Conservation (phyloP, 2,329 filamentous ascomycete species). For the Elsinoe necatrix region DNA sequence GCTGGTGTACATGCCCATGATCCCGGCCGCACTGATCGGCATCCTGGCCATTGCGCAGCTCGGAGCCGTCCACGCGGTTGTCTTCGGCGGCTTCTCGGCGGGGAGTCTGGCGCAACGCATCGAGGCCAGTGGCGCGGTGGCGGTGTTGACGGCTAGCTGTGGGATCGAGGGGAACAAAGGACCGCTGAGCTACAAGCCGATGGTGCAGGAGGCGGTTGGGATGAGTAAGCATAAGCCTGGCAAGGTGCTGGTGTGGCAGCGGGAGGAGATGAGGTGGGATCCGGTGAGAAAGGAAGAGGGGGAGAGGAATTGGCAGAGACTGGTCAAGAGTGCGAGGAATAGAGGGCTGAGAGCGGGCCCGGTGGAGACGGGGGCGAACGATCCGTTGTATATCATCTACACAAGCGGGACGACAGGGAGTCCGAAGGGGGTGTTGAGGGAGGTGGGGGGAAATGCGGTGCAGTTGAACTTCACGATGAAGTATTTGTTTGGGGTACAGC, state of each 20-base stretch:
- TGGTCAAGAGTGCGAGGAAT: conserved; percentile 61
- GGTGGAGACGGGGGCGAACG: conserved; percentile 68
- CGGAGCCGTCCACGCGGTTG: conserved; percentile 81
- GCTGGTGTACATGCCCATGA: conserved; percentile 95
- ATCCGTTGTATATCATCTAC: conserved; percentile 84
- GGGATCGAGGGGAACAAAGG: conserved; percentile 82
- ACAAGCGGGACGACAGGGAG: conserved; percentile 74
- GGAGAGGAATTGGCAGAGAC: conserved; percentile 69
- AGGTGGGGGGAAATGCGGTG: conserved; percentile 80
- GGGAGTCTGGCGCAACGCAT: conserved; percentile 78
- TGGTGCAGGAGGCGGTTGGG: conserved; percentile 65
- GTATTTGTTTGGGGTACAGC: conserved; percentile 73
- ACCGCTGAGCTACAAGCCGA: conserved; percentile 64
- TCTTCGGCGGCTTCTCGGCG: conserved; percentile 87
- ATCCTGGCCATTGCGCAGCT: conserved; percentile 74
- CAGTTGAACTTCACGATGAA: conserved; percentile 73
- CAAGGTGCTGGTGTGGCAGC: conserved; percentile 74
- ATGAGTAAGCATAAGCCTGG: conserved; percentile 62
- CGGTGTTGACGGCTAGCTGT: conserved; percentile 80
- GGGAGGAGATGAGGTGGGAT: conserved; percentile 67
- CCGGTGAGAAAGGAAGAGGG: conserved; percentile 56
- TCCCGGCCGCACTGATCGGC: conserved; percentile 77
- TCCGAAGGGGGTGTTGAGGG: conserved; percentile 74
- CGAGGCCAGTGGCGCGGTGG: conserved; percentile 66
- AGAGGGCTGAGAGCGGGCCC: conserved; percentile 61